Percentiles rank a stretch among this genome's conserved stretches.
Evolutionary conservation across 2,329 filamentous ascomycete genomes (phyloP).

Genomic region (Cladorrhinum sp.): DNA sequence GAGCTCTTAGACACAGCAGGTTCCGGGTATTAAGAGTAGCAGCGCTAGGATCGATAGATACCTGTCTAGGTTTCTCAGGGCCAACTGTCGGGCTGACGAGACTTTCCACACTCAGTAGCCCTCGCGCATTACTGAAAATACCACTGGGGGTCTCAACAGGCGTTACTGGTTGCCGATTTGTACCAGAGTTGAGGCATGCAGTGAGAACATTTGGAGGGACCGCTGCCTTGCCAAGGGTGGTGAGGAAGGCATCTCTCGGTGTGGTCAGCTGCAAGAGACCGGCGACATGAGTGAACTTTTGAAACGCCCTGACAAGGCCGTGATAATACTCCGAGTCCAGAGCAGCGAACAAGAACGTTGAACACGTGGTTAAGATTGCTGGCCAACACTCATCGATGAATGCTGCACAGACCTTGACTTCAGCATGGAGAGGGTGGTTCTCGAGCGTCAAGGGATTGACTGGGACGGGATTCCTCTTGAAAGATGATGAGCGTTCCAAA

Average conservation of each 20-base stretch:
- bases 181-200: slow-evolving; percentile 53
- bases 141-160: slow-evolving; percentile 52
- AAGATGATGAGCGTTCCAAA: slow-evolving; percentile 61
- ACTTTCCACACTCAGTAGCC: slow-evolving; percentile 70
- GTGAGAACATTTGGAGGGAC: slow-evolving; percentile 77
- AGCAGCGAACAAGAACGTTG: slow-evolving; percentile 88
- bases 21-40: slow-evolving; percentile 79
- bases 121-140: slow-evolving; percentile 69
- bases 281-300: slow-evolving; percentile 92
- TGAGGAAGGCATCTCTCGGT: slow-evolving; percentile 89
- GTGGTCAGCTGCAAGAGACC: slow-evolving; percentile 81
- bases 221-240: slow-evolving; percentile 87
- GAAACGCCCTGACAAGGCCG: slow-evolving; percentile 83
- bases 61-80: slow-evolving; percentile 57
- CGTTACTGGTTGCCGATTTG: slow-evolving; percentile 43
- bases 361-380: slow-evolving; percentile 88
- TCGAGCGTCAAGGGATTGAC: slow-evolving; percentile 77
- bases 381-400: slow-evolving; percentile 95
- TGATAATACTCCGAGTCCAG: slow-evolving; percentile 95
- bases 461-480: slow-evolving; percentile 72
- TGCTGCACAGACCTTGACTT: slow-evolving; percentile 72
- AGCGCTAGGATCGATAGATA: slow-evolving; percentile 52
- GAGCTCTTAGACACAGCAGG: slow-evolving; percentile 79
- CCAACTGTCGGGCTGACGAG: slow-evolving; percentile 56
- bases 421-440: slow-evolving; percentile 66